Conservation (phyloP, 2,329 filamentous ascomycete species). For the Phyllosticta citribraziliensis region DNA sequence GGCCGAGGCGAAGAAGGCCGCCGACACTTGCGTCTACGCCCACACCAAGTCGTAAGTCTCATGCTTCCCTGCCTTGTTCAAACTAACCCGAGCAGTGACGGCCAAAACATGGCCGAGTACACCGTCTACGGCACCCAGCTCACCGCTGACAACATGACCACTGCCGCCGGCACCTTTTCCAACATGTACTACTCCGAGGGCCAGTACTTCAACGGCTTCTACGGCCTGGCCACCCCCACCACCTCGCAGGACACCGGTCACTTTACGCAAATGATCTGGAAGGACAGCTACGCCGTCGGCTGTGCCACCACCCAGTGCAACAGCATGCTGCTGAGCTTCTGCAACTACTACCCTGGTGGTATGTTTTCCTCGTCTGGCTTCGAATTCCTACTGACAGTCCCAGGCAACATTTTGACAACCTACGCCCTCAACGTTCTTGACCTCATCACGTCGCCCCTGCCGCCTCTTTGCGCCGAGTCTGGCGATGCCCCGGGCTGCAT, state of each 20-base stretch:
- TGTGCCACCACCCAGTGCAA: conserved; percentile 20
- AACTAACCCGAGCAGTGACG: conserved; percentile 46
- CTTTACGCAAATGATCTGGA: conserved; percentile 30
- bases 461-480: conserved; percentile 8
- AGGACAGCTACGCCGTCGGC: conserved; percentile 26
- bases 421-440: conserved; percentile 43
- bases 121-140: conserved; percentile 53
- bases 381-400: conserved; percentile 20
- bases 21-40: conserved; percentile 57
- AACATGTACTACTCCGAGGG: conserved; percentile 17
- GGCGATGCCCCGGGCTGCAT: conserved; percentile 1
- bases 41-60: conserved; percentile 38
- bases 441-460: neutral
- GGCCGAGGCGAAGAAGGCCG: conserved; percentile 52
- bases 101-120: conserved; percentile 94
- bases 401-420: conserved; percentile 46
- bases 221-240: conserved; percentile 3
- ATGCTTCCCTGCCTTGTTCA: conserved; percentile 18
- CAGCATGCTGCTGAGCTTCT: conserved; percentile 52
- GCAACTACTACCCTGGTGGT: conserved; percentile 75
- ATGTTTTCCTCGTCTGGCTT: conserved; percentile 18
- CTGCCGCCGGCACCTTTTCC: conserved; percentile 40
- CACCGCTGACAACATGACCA: conserved; percentile 48
- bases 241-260: conserved; percentile 21
- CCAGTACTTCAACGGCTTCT: conserved; percentile 17